Conservation (phyloP, 345 rosid genomes). For the Populus simonii region DNA sequence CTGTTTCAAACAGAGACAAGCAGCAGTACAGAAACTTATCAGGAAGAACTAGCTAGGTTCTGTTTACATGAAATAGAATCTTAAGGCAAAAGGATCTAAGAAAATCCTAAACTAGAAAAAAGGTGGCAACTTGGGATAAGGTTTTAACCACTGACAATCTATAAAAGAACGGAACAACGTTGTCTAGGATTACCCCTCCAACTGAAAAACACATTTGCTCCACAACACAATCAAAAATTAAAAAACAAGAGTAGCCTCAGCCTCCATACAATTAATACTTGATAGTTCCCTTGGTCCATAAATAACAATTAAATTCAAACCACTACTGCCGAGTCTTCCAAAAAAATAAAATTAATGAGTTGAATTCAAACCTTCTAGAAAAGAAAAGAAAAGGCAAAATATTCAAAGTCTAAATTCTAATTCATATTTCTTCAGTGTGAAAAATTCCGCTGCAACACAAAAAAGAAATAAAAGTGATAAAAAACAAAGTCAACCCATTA, state of each 20-base stretch:
- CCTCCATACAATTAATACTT: not conserved
- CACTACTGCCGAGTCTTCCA: too few species aligned
- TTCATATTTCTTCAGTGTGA: not conserved
- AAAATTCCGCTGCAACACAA: not conserved
- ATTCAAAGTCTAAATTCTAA: not conserved
- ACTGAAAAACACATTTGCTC: too few species aligned
- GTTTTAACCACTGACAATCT: too few species aligned
- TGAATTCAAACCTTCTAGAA: not conserved
- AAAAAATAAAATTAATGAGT: not conserved
- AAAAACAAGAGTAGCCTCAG: not conserved
- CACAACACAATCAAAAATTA: too few species aligned
- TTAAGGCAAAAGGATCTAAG: not conserved
- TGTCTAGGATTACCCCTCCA: not conserved
- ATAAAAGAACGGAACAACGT: too few species aligned
- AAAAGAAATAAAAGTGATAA: not conserved
- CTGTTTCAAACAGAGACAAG: not conserved
- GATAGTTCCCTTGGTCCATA: not conserved
- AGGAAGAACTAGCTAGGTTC: not conserved
- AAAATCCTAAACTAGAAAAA: not conserved
- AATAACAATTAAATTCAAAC: too few species aligned
- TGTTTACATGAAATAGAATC: not conserved
- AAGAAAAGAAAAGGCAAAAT: not conserved
- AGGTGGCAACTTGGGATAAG: not conserved
- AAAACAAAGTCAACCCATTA: constrained; percentile 14
- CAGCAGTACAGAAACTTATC: not conserved